Evolutionary conservation across 1,284 basidiomycete species (phyloP).

Genomic region (Trametes pubescens): DNA sequence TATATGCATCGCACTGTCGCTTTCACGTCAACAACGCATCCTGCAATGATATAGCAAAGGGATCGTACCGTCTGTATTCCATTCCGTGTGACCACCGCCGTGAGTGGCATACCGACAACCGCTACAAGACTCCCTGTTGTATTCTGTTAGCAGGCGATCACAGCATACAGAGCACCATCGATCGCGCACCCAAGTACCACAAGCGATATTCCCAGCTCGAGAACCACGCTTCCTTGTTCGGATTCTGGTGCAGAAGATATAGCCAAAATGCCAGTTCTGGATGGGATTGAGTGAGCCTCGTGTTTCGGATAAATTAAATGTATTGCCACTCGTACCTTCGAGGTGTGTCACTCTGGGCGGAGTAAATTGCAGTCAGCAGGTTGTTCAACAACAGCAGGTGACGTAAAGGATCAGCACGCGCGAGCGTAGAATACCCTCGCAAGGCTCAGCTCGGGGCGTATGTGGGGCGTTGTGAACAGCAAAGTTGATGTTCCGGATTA

Average conservation of each 20-base stretch:
- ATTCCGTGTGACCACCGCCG: constrained; percentile 62
- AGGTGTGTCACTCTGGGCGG: constrained; percentile 73
- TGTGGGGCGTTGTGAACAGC: no score
- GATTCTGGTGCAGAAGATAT: constrained; percentile 77
- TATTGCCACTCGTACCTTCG: constrained; percentile 59
- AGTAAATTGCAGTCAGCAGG: not conserved
- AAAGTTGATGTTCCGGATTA: no score
- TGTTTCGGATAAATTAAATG: constrained; percentile 3
- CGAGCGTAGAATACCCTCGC: not conserved
- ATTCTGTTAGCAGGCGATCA: constrained; percentile 23
- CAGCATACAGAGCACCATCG: constrained; percentile 2
- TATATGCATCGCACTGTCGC: constrained; percentile 69
- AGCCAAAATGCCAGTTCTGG: constrained; percentile 81
- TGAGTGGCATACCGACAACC: constrained; percentile 72
- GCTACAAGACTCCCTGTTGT: constrained; percentile 64
- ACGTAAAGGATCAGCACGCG: not conserved
- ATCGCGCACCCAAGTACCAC: constrained; percentile 50
- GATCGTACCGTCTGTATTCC: constrained; percentile 59
- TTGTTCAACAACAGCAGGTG: not conserved
- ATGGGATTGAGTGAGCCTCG: not conserved
- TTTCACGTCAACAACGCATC: not conserved
- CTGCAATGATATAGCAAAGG: not conserved
- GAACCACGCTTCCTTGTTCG: constrained; percentile 74
- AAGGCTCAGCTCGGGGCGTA: not conserved
- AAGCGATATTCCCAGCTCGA: constrained; percentile 48